These are phyloP conservation scores for Huntiella decipiens DNA, from an alignment of 2,329 filamentous ascomycete species.

Conservation along the genomic window DNA sequence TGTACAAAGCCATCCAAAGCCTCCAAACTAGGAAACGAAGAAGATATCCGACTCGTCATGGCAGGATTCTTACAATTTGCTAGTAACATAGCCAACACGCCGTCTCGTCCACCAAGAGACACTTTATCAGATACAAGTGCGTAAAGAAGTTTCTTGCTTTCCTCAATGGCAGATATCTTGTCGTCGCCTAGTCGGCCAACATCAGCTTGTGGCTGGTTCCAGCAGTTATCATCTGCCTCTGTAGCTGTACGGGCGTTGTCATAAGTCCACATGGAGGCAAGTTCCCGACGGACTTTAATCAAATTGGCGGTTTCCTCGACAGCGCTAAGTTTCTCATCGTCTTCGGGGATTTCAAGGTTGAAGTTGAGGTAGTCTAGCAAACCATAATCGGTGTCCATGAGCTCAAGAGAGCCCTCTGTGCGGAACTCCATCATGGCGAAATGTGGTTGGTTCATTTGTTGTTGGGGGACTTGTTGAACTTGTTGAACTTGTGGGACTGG, in stretches of 20 bases:
- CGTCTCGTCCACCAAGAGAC: slow-evolving; percentile 34
- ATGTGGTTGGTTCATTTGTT: slow-evolving; percentile 22
- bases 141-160: slow-evolving; percentile 20
- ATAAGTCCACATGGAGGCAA: slow-evolving; percentile 6
- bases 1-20: slow-evolving; percentile 42
- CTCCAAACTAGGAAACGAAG: slow-evolving; percentile 42
- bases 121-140: slow-evolving; percentile 26
- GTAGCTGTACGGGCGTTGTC: slow-evolving; percentile 13
- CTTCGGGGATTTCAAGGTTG: not conserved
- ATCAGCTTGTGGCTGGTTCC: slow-evolving; percentile 22
- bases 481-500: too few relatives aligned
- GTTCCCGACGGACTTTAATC: slow-evolving; percentile 7
- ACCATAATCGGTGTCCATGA: slow-evolving; percentile 33
- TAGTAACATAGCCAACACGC: slow-evolving; percentile 44
- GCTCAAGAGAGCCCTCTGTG: slow-evolving; percentile 28
- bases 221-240: slow-evolving; percentile 24
- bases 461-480: slow-evolving; percentile 12
- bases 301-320: slow-evolving; percentile 21
- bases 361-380: slow-evolving; percentile 21
- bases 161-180: slow-evolving; percentile 20
- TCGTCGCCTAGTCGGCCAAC: not conserved
- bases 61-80: slow-evolving; percentile 33
- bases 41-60: slow-evolving; percentile 32
- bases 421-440: slow-evolving; percentile 31
- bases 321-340: slow-evolving; percentile 19